Percentiles rank a stretch among this genome's conserved stretches.
phyloP scores from a whole-genome alignment of 345 rosid genomes.

The Kandelia obovata region DNA sequence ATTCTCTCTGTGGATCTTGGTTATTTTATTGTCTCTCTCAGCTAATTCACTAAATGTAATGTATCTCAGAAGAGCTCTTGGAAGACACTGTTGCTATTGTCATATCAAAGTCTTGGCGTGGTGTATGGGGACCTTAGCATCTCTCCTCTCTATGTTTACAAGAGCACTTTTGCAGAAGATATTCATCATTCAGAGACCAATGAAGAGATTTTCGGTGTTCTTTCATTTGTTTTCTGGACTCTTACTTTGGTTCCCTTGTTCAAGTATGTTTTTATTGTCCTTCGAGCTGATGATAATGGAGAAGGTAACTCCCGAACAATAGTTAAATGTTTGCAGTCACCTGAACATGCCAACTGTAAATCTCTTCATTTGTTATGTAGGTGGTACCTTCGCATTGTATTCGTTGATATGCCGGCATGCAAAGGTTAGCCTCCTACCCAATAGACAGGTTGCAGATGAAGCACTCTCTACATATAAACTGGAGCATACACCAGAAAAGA shows the following conservation, averaged over 20 bases:
- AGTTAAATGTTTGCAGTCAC: background rate
- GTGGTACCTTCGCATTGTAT: constrained; percentile 96
- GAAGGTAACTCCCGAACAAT: constrained; percentile 56
- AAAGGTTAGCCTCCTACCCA: constrained; percentile 91
- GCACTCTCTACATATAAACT: constrained; percentile 91
- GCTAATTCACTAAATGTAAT: background rate
- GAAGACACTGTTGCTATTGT: constrained; percentile 77
- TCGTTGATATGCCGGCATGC: constrained; percentile 90
- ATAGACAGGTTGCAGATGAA: constrained; percentile 88
- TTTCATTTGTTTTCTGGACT: constrained; percentile 98
- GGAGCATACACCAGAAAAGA: constrained; percentile 69
- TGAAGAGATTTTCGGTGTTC: constrained; percentile 93
- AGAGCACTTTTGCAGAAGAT: constrained; percentile 97
- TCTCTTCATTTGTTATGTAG: constrained; percentile 34
- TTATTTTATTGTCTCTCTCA: constrained; percentile 1
- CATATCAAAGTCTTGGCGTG: constrained; percentile 97
- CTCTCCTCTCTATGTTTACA: constrained; percentile 91
- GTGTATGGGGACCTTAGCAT: constrained; percentile 96
- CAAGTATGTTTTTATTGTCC: constrained; percentile 94
- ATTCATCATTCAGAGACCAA: constrained; percentile 85
- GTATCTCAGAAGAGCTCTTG: constrained; percentile 67
- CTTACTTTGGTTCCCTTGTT: constrained; percentile 87
- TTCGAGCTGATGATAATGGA: constrained; percentile 95
- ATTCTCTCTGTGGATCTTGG: background rate
- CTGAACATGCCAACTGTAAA: background rate